Base-by-base conservation (phyloP, 2,329 filamentous ascomycete genomes). In the Hypomyces rosellus region DNA sequence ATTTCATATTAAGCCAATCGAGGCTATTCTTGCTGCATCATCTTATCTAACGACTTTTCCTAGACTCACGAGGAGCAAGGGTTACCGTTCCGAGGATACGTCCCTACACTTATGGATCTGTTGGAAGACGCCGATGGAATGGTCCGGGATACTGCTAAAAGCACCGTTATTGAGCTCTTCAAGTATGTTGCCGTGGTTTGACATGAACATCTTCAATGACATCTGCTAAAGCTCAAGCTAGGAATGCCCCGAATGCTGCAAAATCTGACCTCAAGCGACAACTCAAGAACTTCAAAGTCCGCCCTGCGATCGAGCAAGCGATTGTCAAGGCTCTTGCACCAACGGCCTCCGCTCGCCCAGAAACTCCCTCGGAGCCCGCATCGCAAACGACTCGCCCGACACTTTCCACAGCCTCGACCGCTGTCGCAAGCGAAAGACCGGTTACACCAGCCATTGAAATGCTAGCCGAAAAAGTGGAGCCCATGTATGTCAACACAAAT, bases 241-340 rank as follows among this genome's bases (percentile, higher is more conserved):
- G 86, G 56, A 83, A 81, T 61, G 90, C 89, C 1, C 87, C 90
- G 14, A 85, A 87, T 57, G 77, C 84, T 50, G 92, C 91, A 45
- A 95, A 96, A 66, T 86, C 86, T 2, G 91, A 96, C 62, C 73
- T 97, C 34, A 93, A 93, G 71, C 86, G 82, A 63, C 89, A 96
- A 68, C 75, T 97, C 53, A 85, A 87, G 64, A 84, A 82, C 61
- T 87, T 88, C 67, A 89, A 89, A 61, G 89, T 97, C 45, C 82
- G 92, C 40, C 89, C 89, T 54, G 86, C 89, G 13, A 96, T 96
- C 61, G 86, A 88, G 55, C 80, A 84, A 50, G 85, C 86, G 55
- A 93, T 97, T 54, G 78, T 91, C 42, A 81, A 86, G 49, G 85
- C 86, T 55, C 78, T 95, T 48, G 80, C 78, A 6, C 80, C 85